Conservation (phyloP, 192 early-diverging fungal genomes). For the Linnemannia zychae region DNA sequence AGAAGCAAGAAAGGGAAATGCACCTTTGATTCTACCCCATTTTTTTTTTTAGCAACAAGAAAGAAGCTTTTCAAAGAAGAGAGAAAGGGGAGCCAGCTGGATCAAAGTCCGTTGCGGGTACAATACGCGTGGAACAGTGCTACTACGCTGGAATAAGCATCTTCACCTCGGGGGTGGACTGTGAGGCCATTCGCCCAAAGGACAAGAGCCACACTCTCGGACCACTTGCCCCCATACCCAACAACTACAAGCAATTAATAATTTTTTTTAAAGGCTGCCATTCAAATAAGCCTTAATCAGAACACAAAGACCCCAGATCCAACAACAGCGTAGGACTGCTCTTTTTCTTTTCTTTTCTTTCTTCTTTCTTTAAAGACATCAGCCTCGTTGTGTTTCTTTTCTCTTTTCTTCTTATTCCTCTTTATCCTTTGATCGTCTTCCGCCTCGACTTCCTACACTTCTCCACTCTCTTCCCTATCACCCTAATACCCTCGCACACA, state of each 20-base stretch:
- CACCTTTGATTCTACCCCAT: conserved; percentile 1
- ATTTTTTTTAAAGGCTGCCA: conserved; percentile 24
- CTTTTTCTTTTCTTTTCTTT: not conserved
- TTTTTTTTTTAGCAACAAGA: too few relatives aligned
- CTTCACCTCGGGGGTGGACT: not conserved
- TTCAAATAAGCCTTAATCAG: not conserved
- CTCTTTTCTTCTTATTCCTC: conserved; percentile 5
- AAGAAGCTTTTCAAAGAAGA: too few relatives aligned
- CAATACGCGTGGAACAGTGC: not conserved
- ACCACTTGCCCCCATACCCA: conserved; percentile 5
- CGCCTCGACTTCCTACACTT: not conserved
- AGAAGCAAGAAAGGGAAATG: not conserved
- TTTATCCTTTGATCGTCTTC: not conserved
- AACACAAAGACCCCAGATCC: not conserved
- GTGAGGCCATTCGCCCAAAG: conserved; percentile 1
- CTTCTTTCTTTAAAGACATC: not conserved
- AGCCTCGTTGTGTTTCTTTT: not conserved
- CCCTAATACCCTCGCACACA: not conserved
- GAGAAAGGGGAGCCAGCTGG: not conserved
- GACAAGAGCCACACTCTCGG: not conserved
- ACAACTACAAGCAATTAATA: conserved; percentile 19
- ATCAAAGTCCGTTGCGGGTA: not conserved
- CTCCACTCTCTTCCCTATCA: not conserved
- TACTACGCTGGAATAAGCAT: not conserved
- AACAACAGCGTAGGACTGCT: not conserved